Percentiles rank a stretch among this genome's conserved stretches.
Conservation (phyloP, 768 basidiomycete genomes). For the Boletus rex-veris region DNA sequence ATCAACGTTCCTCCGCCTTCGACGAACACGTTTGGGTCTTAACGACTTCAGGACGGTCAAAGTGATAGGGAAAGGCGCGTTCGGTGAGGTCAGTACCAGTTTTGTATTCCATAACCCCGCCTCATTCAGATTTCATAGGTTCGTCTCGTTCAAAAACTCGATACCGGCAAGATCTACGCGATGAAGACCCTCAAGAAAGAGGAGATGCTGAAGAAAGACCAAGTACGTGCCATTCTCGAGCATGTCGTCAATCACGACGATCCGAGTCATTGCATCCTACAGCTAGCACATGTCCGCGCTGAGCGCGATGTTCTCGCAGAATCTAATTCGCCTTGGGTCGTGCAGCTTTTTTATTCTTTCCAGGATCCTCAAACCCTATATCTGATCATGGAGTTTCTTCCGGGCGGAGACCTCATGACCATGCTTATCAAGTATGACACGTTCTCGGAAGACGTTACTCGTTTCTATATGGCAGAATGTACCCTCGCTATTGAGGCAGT, state of each 20-base stretch:
- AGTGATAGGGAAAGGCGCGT: slow-evolving; percentile 98
- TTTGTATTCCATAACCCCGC: neutral
- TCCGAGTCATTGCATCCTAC: slow-evolving; percentile 2
- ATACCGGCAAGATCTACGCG: slow-evolving; percentile 97
- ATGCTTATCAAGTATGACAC: slow-evolving; percentile 99
- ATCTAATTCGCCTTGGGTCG: slow-evolving; percentile 94
- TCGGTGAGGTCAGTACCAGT: slow-evolving; percentile 74
- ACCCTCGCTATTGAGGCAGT: slow-evolving; percentile 97
- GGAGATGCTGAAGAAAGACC: slow-evolving; percentile 99
- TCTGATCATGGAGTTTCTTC: slow-evolving; percentile 98
- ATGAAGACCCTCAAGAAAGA: slow-evolving; percentile 98
- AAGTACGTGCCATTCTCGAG: slow-evolving; percentile 47
- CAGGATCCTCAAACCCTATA: slow-evolving; percentile 91
- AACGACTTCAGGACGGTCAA: slow-evolving; percentile 96
- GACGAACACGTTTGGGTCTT: slow-evolving; percentile 85
- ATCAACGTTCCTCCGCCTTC: slow-evolving; percentile 81
- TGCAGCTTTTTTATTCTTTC: slow-evolving; percentile 97
- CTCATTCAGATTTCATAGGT: slow-evolving; percentile 42
- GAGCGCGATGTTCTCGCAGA: slow-evolving; percentile 96
- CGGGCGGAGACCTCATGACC: slow-evolving; percentile 98
- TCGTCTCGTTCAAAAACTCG: slow-evolving; percentile 91
- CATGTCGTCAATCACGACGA: neutral
- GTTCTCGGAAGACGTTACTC: slow-evolving; percentile 95
- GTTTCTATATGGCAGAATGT: slow-evolving; percentile 99
- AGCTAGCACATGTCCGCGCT: slow-evolving; percentile 97